Base-by-base conservation (phyloP, 73 alveolate species). In the Paramecium octaurelia region DNA sequence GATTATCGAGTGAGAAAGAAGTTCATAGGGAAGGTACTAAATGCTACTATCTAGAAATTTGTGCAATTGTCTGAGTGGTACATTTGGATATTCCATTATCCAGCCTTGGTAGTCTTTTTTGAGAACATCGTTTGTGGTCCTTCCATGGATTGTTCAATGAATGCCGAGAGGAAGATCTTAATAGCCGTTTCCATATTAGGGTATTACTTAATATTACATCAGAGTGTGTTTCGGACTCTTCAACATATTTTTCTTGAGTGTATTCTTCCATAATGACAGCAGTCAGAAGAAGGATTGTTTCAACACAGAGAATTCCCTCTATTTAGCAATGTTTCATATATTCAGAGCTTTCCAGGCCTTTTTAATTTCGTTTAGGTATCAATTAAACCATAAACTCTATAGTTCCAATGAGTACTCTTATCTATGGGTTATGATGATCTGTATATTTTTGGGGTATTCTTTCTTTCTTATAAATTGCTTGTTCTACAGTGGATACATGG, bases 241-340 rank as follows among this genome's bases (percentile, higher is more conserved):
- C 38, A 75, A 75, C 20, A 75, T 75, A 34, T 29, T 75, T 38
- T 35, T 75, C 8, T 42, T 75, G 60, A 29, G 68, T 23, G n/a
- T 75, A 10, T 75, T 75, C 6, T 75, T 75, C 36, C 88, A 38
- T 20, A 75, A 75, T 38, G 46, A 75, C 14, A 42, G 64, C 8
- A 42, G 60, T 38, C 14, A 75, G 6, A 75, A 75, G 34, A 75
- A 75, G 68, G 88, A 75, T 75, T 75, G 58, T 38, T 75, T 75
- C 18, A 75, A 75, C 18, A 38, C 88, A 16, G 88, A 75, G 4
- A 75, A 75, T 38, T 23, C 69, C 3, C 6, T 75, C 7, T 75
- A 29, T 75, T 23, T 75, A 35, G 88, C 59, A 9, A 29, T 75
- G 34, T 75, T 38, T 29, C 58, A 75, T 35, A 0, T 75, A 10